phyloP scores from a whole-genome alignment of 768 basidiomycete species.

The Cystofilobasidium bisporidii region DNA sequence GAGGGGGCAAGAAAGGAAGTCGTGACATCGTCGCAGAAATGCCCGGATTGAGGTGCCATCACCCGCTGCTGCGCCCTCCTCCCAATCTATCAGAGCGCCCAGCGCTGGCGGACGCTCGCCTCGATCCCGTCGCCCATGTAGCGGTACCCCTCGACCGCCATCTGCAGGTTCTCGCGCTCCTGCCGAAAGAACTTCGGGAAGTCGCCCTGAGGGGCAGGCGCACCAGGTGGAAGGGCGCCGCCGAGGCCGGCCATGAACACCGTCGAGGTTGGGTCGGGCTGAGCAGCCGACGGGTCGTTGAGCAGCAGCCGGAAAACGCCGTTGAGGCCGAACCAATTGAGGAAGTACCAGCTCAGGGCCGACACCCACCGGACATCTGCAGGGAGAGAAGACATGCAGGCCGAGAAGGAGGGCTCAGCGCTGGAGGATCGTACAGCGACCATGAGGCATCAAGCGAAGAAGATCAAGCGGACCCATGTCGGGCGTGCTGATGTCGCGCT shows the following conservation, averaged over 20 bases:
- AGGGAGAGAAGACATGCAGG: conserved; percentile 59
- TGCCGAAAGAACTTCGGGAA: conserved; percentile 80
- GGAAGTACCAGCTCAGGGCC: conserved; percentile 96
- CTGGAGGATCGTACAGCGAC: too few relatives aligned
- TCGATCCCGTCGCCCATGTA: conserved; percentile 81
- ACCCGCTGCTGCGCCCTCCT: too few relatives aligned
- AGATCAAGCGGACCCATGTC: conserved; percentile 27
- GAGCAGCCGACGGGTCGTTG: conserved; percentile 44
- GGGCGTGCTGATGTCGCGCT: conserved; percentile 49
- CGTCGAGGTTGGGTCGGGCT: conserved; percentile 12
- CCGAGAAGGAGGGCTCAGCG: background rate
- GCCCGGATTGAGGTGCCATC: too few relatives aligned
- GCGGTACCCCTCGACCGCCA: conserved; percentile 71
- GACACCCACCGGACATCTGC: conserved; percentile 99
- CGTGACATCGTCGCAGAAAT: too few relatives aligned
- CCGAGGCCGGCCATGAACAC: conserved; percentile 31
- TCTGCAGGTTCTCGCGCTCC: conserved; percentile 84
- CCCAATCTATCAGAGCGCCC: background rate
- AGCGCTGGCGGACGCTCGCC: conserved; percentile 41
- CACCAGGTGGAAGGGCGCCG: conserved; percentile 31
- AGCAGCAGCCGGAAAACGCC: conserved; percentile 89
- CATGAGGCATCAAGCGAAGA: background rate
- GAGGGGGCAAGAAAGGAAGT: too few relatives aligned
- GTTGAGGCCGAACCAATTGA: conserved; percentile 87
- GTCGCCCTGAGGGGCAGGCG: conserved; percentile 55